Evolutionary conservation across 441 rosid species (phyloP), one percentile per base, ranked within the genome.

Genomic region (Croton laevigatus): DNA sequence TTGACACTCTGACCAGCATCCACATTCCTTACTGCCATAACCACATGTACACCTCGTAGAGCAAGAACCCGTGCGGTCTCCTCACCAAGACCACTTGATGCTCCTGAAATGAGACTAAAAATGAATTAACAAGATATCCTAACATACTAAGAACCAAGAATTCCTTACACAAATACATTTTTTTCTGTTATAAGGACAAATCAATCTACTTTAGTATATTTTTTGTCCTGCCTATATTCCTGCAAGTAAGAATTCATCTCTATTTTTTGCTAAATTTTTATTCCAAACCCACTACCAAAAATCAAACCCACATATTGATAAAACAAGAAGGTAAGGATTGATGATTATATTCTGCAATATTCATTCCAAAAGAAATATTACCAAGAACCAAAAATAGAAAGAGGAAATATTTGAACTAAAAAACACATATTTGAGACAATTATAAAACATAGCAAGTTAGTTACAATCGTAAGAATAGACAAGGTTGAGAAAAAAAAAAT

Each of bases 41-140:
- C 64, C 42, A 70, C 71, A 40, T 75, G 57, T 6, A 70, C 74
- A 16, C 78, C 74, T 3, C 71, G 71, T 62, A 81, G 53, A 5
- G 80, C 82, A 64, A 81, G 82, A 63, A 81, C 78, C 8, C 82
- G 75, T 1, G 82, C 14, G 6, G 77, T 73, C 60, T 81, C 80
- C 27, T 19, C 8, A 3, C 84, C 82, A 10, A 78, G 68, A 8
- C 80, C 80, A 73, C 75, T 78, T 6, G 80, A 70, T 60, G 82
- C 78, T 66, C 82, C 82, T 78, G 27, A 53, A 53, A 53, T 19
- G 7, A 53, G 57, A 11, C 8, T 19, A 4, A 19, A 53, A n/a
- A 53, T 17, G 22, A 19, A 53, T 53, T 53, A 19, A 53, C 17
- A 46, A 9, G 3, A 7, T 11, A 46, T 6, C 52, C 17, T 46